Percentiles rank a stretch among this genome's conserved stretches.
These are phyloP conservation scores for Sugiyamaella pinicola DNA, from an alignment of 1,139 yeast genomes.

Conservation along the genomic window DNA sequence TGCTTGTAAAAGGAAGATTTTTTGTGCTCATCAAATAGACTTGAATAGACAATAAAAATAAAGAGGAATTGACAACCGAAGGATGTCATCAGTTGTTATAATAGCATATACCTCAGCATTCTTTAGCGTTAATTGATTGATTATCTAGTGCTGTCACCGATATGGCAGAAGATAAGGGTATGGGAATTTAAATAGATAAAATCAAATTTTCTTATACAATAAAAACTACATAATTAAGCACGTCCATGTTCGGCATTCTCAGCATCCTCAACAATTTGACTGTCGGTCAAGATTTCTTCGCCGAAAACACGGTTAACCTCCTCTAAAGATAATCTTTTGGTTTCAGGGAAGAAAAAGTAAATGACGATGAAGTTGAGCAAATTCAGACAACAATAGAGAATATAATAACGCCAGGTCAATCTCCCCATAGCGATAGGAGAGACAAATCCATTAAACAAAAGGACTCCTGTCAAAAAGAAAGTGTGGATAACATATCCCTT, in stretches of 20 bases:
- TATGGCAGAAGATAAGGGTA: no score
- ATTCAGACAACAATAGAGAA: slow-evolving; percentile 41
- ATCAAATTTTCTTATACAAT: slow-evolving; percentile 6
- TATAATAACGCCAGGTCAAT: slow-evolving; percentile 47
- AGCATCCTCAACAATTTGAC: slow-evolving; percentile 10
- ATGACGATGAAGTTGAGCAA: slow-evolving; percentile 35
- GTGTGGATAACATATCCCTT: slow-evolving; percentile 38
- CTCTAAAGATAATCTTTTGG: slow-evolving; percentile 51
- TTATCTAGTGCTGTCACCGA: no score
- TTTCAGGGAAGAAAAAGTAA: slow-evolving; percentile 50
- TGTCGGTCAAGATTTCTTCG: slow-evolving; percentile 15
- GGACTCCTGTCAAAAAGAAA: slow-evolving; percentile 32
- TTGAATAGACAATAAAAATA: no score
- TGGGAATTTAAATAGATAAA: no score
- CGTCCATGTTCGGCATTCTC: slow-evolving; percentile 2
- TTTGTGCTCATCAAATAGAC: no score
- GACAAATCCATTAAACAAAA: slow-evolving; percentile 50
- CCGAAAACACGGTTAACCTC: slow-evolving; percentile 50
- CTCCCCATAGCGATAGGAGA: slow-evolving; percentile 61
- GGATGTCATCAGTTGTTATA: no score
- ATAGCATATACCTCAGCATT: no score
- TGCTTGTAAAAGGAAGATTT: no score
- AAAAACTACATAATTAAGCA: background rate
- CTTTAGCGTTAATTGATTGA: no score
- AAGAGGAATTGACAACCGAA: no score